Conservation (phyloP, 768 basidiomycete genomes). For the Termitomyces sp. region DNA sequence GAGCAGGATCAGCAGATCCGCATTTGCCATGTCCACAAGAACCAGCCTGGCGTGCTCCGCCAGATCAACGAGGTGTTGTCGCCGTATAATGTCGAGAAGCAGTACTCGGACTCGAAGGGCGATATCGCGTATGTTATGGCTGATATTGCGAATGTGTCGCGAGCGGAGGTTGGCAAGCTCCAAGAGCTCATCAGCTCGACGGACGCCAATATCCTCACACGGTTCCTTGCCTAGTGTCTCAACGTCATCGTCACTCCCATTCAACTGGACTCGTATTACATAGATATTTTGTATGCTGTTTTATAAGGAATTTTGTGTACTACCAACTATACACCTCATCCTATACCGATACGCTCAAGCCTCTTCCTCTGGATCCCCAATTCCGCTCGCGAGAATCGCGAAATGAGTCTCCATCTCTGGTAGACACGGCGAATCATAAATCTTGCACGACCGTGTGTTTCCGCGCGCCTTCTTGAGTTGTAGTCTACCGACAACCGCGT, state of each 20-base stretch:
- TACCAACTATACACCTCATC: conserved; percentile 17
- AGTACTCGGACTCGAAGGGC: conserved; percentile 96
- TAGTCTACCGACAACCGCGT: conserved; percentile 40
- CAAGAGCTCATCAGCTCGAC: conserved; percentile 76
- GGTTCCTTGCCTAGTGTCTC: conserved; percentile 57
- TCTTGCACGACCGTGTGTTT: conserved; percentile 90
- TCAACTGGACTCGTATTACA: conserved; percentile 41
- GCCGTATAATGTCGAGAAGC: conserved; percentile 98
- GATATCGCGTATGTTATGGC: conserved; percentile 95
- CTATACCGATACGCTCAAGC: conserved; percentile 23
- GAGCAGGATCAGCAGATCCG: conserved; percentile 81
- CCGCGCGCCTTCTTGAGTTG: conserved; percentile 92
- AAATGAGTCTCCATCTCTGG: conserved; percentile 97
- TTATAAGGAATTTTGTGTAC: conserved; percentile 17
- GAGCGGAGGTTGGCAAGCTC: conserved; percentile 70
- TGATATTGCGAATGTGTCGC: conserved; percentile 89
- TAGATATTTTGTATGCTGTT: conserved; percentile 20
- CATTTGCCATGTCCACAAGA: conserved; percentile 93
- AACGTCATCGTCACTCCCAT: conserved; percentile 27
- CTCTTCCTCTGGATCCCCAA: conserved; percentile 93
- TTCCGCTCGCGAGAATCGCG: conserved; percentile 86
- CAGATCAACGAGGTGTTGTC: conserved; percentile 92
- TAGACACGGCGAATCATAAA: conserved; percentile 96
- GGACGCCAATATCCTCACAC: conserved; percentile 83
- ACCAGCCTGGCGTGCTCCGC: conserved; percentile 91